These are phyloP conservation scores for Murraya paniculata DNA, from an alignment of 345 rosid genomes.

Conservation along the genomic window DNA sequence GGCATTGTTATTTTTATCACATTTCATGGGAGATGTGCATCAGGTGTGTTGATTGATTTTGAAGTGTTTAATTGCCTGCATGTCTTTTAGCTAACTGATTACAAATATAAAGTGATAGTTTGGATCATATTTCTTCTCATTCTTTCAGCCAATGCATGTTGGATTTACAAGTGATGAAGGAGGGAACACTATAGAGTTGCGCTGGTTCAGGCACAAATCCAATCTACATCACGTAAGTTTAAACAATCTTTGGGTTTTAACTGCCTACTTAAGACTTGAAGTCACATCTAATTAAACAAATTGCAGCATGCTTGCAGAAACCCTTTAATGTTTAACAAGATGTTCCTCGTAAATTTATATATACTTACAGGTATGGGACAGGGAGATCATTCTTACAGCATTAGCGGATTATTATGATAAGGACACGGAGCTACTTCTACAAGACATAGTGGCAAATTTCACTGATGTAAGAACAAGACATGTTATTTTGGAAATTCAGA, in stretches of 20 bases:
- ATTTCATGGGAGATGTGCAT: slow-evolving; percentile 93
- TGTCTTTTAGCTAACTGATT: background rate
- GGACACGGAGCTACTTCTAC: slow-evolving; percentile 66
- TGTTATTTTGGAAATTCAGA: background rate
- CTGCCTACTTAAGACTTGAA: too few relatives aligned
- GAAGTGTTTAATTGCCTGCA: background rate
- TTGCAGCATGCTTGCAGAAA: background rate
- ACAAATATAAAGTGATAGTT: background rate
- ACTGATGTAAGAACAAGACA: slow-evolving; percentile 51
- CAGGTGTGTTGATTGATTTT: slow-evolving; percentile 42
- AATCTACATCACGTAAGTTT: slow-evolving; percentile 82
- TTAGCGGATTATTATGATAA: slow-evolving; percentile 65
- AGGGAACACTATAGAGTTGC: slow-evolving; percentile 78
- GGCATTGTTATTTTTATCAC: slow-evolving; percentile 83
- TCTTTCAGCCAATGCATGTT: slow-evolving; percentile 76
- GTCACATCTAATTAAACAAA: too few relatives aligned
- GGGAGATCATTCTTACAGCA: slow-evolving; percentile 83
- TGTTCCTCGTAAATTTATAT: background rate
- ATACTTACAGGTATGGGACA: slow-evolving; percentile 73
- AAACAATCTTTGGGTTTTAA: background rate
- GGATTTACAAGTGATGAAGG: slow-evolving; percentile 86
- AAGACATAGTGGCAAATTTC: slow-evolving; percentile 62
- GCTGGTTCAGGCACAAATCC: slow-evolving; percentile 88
- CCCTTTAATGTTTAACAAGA: background rate
- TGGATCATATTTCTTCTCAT: background rate